phyloP scores from a whole-genome alignment of 2,329 filamentous ascomycete species.

The Exophiala oligosperma region DNA sequence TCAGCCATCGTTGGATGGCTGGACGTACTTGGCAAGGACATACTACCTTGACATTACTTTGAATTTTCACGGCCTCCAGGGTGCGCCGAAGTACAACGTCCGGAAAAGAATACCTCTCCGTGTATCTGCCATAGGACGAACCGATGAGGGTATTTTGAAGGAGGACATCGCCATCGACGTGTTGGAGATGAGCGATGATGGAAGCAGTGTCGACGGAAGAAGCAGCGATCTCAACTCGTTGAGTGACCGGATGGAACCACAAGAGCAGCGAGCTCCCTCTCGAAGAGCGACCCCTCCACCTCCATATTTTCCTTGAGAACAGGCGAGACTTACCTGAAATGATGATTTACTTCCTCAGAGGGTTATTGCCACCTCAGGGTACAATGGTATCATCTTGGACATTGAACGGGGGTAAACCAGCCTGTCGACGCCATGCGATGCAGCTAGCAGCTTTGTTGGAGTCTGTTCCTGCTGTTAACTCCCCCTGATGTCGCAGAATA shows the following conservation, averaged over 20 bases:
- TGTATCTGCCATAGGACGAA: slow-evolving; percentile 4
- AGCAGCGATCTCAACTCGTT: not conserved
- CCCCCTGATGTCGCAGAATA: too few relatives aligned
- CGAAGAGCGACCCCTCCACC: slow-evolving; percentile 16
- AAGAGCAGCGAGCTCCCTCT: not conserved
- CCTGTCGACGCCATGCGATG: too few relatives aligned
- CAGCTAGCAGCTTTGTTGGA: too few relatives aligned
- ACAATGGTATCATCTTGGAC: too few relatives aligned
- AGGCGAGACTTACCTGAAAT: not conserved
- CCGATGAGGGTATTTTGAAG: slow-evolving; percentile 5
- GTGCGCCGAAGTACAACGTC: slow-evolving; percentile 20
- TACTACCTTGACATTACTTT: slow-evolving; percentile 19
- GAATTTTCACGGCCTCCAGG: slow-evolving; percentile 17
- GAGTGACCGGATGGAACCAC: not conserved
- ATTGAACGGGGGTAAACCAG: too few relatives aligned
- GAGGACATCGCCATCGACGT: slow-evolving; percentile 6
- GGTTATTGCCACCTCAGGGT: too few relatives aligned
- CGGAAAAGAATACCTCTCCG: slow-evolving; percentile 9
- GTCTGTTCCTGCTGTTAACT: too few relatives aligned
- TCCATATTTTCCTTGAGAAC: slow-evolving; percentile 20
- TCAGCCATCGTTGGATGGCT: slow-evolving; percentile 17
- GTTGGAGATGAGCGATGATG: slow-evolving; percentile 9
- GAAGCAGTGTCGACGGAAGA: not conserved
- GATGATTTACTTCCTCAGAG: too few relatives aligned
- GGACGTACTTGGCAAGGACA: slow-evolving; percentile 13